Conservation (phyloP, 73 alveolate species). For the Tetrahymena elliotti region DNA sequence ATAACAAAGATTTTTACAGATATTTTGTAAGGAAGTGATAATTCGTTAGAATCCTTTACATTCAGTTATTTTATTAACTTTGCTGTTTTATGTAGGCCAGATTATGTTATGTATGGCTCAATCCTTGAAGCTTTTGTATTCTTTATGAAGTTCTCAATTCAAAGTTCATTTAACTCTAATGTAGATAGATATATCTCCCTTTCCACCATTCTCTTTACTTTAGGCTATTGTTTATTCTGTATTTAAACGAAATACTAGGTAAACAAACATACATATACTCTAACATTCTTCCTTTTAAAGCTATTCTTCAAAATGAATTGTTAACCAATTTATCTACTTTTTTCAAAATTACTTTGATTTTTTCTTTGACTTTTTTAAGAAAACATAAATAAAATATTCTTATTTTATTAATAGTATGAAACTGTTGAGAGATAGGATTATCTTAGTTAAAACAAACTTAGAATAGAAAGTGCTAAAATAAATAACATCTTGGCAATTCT, state of each 20-base stretch:
- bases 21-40: neutral
- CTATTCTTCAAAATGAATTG: no score
- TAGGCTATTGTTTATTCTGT: neutral
- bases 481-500: slow-evolving; percentile 19
- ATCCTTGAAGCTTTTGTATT: neutral
- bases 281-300: neutral
- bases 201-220: neutral
- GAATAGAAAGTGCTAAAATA: slow-evolving; percentile 12
- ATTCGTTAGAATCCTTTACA: neutral
- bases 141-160: neutral
- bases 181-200: neutral
- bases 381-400: no score
- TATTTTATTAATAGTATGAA: neutral
- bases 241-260: neutral
- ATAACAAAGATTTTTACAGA: neutral
- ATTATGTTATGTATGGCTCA: neutral
- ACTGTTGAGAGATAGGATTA: neutral
- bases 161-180: neutral
- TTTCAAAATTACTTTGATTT: no score
- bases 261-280: neutral
- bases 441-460: neutral
- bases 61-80: neutral
- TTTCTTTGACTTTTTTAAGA: no score
- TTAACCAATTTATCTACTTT: neutral
- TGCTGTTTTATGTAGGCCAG: neutral